phyloP scores from a whole-genome alignment of 352 stramenopile genomes.

The Aphanomyces invadans region DNA sequence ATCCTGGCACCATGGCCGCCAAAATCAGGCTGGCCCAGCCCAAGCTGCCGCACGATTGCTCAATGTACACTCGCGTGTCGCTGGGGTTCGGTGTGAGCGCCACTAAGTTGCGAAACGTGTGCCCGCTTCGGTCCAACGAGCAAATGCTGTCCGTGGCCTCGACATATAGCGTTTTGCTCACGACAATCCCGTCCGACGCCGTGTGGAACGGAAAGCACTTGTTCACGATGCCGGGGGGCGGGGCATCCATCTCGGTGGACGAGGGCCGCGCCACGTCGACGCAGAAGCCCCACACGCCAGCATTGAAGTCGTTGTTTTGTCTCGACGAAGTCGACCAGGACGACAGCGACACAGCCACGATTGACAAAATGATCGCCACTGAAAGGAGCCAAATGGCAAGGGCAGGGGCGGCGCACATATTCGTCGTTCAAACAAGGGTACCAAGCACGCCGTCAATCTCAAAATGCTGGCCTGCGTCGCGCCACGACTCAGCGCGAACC shows the following conservation, averaged over 20 bases:
- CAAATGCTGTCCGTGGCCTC: not conserved
- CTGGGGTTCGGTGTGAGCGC: not conserved
- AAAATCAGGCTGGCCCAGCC: not conserved
- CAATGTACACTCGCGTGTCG: not conserved
- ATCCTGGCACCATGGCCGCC: not conserved
- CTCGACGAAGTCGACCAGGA: not conserved
- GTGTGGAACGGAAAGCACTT: slow-evolving; percentile 3
- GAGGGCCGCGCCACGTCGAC: not conserved
- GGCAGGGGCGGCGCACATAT: not conserved
- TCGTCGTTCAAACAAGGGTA: too few relatives aligned
- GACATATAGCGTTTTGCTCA: not conserved
- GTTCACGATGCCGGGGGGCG: not conserved
- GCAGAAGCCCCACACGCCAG: not conserved
- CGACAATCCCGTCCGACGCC: not conserved
- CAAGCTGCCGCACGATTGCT: not conserved
- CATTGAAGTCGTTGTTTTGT: not conserved
- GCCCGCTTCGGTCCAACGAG: not conserved
- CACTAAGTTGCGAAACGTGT: not conserved
- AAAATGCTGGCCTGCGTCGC: too few relatives aligned
- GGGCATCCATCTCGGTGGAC: not conserved
- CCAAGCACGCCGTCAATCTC: too few relatives aligned
- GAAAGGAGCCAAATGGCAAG: not conserved
- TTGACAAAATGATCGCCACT: not conserved
- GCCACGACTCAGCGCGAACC: too few relatives aligned
- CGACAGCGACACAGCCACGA: not conserved